Evolutionary conservation across 768 basidiomycete species (phyloP).

Genomic region (Mycena vulgaris): DNA sequence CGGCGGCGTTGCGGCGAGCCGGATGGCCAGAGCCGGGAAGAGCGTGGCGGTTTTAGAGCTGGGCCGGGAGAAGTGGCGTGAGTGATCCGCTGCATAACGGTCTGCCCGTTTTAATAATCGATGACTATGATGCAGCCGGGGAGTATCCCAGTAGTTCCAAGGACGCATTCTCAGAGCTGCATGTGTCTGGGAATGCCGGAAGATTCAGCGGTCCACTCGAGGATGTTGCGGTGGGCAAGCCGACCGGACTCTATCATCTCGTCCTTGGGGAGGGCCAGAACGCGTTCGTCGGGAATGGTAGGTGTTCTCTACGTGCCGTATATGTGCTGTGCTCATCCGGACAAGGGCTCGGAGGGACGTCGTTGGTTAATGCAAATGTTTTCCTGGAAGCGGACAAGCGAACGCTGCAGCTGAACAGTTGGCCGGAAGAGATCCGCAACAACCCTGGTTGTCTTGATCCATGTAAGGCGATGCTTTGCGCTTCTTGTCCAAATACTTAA

Average conservation of each 20-base stretch:
- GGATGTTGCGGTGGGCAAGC: slow-evolving; percentile 30
- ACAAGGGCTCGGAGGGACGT: slow-evolving; percentile 40
- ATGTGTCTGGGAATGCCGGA: slow-evolving; percentile 34
- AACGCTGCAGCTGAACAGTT: slow-evolving; percentile 30
- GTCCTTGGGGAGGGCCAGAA: slow-evolving; percentile 40
- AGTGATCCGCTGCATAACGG: not conserved
- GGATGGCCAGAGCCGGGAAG: slow-evolving; percentile 40
- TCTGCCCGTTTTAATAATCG: not conserved
- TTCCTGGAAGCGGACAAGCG: slow-evolving; percentile 38
- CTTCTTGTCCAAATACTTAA: not conserved
- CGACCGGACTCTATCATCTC: slow-evolving; percentile 38
- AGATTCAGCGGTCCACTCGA: slow-evolving; percentile 17
- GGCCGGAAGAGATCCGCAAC: slow-evolving; percentile 37
- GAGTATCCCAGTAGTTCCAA: slow-evolving; percentile 36
- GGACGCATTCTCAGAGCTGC: slow-evolving; percentile 24
- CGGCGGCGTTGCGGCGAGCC: slow-evolving; percentile 38
- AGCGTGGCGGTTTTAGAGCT: slow-evolving; percentile 38
- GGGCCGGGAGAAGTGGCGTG: slow-evolving; percentile 41
- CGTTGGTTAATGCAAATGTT: slow-evolving; percentile 40
- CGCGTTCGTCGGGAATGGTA: slow-evolving; percentile 40
- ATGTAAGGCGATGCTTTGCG: slow-evolving; percentile 20
- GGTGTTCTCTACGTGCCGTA: not conserved
- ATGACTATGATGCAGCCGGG: slow-evolving; percentile 25
- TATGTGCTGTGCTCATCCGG: not conserved
- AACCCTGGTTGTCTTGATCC: slow-evolving; percentile 33